phyloP scores from a whole-genome alignment of 1,284 basidiomycete species.

The Moniliella sp. region DNA sequence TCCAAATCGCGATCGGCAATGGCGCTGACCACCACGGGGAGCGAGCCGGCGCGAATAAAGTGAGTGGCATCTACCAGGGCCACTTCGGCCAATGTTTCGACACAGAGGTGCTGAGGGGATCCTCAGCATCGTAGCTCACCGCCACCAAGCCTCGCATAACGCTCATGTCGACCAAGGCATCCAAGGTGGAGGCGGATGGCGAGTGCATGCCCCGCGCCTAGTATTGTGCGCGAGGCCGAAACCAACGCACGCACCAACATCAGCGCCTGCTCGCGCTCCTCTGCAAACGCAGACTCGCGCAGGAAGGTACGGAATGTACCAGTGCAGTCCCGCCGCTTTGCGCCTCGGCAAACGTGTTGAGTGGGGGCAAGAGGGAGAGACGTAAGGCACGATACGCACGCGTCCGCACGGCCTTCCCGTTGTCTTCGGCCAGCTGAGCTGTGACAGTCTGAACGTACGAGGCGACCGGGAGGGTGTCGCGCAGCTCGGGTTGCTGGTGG shows the following conservation, averaged over 20 bases:
- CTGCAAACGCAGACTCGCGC: slow-evolving; percentile 57
- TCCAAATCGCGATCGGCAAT: slow-evolving; percentile 41
- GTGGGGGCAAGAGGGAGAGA: slow-evolving; percentile 49
- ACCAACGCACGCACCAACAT: slow-evolving; percentile 68
- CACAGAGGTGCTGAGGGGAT: slow-evolving; percentile 62
- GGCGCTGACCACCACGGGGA: slow-evolving; percentile 1
- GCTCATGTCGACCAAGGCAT: slow-evolving; percentile 9
- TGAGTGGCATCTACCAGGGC: slow-evolving; percentile 8
- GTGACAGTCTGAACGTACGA: too few species aligned
- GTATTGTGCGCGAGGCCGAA: slow-evolving; percentile 42
- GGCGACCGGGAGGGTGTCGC: too few species aligned
- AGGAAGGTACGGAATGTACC: slow-evolving; percentile 68
- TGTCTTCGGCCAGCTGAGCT: slow-evolving; percentile 55
- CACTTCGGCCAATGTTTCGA: slow-evolving; percentile 78
- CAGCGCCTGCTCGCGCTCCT: slow-evolving; percentile 83
- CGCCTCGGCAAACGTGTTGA: slow-evolving; percentile 37
- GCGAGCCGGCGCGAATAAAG: not conserved
- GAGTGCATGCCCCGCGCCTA: not conserved
- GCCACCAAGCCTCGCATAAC: slow-evolving; percentile 57
- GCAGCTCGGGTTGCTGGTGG: too few species aligned
- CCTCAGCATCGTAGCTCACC: slow-evolving; percentile 77
- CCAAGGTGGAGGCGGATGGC: slow-evolving; percentile 15
- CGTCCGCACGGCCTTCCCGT: slow-evolving; percentile 55
- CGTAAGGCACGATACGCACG: slow-evolving; percentile 67
- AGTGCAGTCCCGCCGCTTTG: slow-evolving; percentile 50